These are phyloP conservation scores for Fusarium concolor DNA, from an alignment of 2,329 filamentous ascomycete species.

Conservation along the genomic window DNA sequence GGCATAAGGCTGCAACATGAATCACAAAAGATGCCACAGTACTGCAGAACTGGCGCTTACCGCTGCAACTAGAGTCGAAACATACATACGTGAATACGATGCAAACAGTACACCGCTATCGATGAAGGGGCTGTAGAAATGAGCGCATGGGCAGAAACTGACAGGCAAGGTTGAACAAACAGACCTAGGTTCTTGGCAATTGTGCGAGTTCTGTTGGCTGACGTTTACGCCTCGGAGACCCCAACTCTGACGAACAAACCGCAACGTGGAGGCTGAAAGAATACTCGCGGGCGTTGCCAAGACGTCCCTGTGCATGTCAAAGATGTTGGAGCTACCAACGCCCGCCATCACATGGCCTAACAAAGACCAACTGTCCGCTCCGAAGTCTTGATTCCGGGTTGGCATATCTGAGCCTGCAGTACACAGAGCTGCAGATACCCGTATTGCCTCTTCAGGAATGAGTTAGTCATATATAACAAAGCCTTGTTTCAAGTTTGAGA, in stretches of 20 bases:
- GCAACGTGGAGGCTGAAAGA: not conserved
- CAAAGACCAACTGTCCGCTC: too few species aligned
- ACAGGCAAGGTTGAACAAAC: constrained; percentile 14
- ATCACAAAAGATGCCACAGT: constrained; percentile 7
- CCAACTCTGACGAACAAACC: not conserved
- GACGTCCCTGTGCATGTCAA: not conserved
- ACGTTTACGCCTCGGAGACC: not conserved
- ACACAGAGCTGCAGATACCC: not conserved
- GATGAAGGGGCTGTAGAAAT: not conserved
- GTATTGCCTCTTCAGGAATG: not conserved
- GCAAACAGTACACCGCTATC: not conserved
- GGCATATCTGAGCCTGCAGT: too few species aligned
- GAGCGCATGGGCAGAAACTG: not conserved
- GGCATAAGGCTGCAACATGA: constrained; percentile 5
- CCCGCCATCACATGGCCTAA: not conserved
- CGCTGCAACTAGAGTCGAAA: not conserved
- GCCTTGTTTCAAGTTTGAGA: not conserved
- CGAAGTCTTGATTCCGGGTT: too few species aligned
- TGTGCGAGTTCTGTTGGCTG: constrained; percentile 1
- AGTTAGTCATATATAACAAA: not conserved
- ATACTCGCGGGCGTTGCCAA: constrained; percentile 3
- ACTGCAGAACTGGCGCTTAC: not conserved
- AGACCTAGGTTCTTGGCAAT: not conserved
- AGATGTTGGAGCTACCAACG: not conserved
- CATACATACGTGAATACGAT: not conserved